Evolutionary conservation across 2,329 filamentous ascomycete species (phyloP), one percentile per base, ranked within the genome.

Genomic region (Nothophoma quercina): DNA sequence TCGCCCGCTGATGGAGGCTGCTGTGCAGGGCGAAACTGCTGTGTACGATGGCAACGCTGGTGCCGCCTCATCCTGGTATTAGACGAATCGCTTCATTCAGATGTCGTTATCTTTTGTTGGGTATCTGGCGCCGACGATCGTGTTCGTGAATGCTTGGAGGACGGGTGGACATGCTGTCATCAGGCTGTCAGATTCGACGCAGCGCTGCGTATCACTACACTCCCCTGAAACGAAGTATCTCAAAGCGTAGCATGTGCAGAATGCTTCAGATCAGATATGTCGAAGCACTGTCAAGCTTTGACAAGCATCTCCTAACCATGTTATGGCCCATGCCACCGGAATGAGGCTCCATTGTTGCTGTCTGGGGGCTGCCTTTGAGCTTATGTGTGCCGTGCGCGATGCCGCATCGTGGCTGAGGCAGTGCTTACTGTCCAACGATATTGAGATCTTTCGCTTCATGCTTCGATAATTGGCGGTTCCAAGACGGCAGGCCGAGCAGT

Each of bases 291-390:
- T 15, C 32, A 52, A 52, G 49, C 42, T 21, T 15, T 23, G 32
- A 42, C 49, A 52, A 52, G 49, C 49, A 29, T 47, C 29, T 19
- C 25, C 42, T 42, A 13, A 21, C 30, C 38, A 21, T 3, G 5
- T 3, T 10, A 15, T 13, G 19, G 13, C 12, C 26, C 16, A 9
- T 39, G 21, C 22, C 7, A 33, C 12, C 16, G 26, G 21, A 9
- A 7, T 16, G 16, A 10, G 39, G 7, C 13, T 4, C 16, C 22
- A 19, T 7, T 7, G 13, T 25, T 23, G 30, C 5, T 29, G 10
- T 4, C 15, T 33, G 26, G 13, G 28, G 23, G 23, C 29, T 28
- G 33, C 28, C 29, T 13, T 18, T 32, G 33, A 16, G 22, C 19
- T 23, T 28, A 26, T 15, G 22, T 7, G 32, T 36, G 13, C 4